A percentile compares a stretch with the other conserved stretches of the same genome.
These are phyloP conservation scores for Rhodofomes roseus DNA, from an alignment of 1,284 basidiomycete genomes.

Conservation along the genomic window DNA sequence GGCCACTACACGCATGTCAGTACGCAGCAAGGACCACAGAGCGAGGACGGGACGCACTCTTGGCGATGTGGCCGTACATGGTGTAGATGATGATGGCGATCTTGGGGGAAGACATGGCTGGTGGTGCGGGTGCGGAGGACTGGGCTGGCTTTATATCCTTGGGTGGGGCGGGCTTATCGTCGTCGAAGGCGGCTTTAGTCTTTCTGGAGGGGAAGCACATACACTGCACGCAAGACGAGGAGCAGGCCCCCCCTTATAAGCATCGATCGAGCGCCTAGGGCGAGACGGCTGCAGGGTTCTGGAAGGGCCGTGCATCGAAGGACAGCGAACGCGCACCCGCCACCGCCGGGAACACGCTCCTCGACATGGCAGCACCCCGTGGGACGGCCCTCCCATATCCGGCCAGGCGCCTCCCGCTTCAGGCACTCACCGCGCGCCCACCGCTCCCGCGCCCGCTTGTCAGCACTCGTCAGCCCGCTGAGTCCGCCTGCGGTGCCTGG, in stretches of 20 bases:
- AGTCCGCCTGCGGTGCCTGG: not conserved
- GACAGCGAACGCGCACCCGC: not conserved
- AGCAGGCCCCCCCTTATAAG: not conserved
- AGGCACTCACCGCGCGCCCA: not conserved
- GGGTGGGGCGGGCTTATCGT: conserved; percentile 19
- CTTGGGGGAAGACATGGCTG: conserved; percentile 42
- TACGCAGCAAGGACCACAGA: not conserved
- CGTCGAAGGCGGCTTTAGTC: conserved; percentile 33
- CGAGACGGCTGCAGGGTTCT: not conserved
- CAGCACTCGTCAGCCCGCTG: conserved; percentile 1
- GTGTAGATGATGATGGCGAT: conserved; percentile 83
- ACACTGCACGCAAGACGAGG: conserved; percentile 9
- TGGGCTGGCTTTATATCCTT: conserved; percentile 11
- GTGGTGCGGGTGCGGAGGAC: conserved; percentile 7
- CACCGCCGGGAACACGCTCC: not conserved
- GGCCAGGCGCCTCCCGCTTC: not conserved
- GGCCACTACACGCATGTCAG: conserved; percentile 50
- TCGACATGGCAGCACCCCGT: not conserved
- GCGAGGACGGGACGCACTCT: conserved; percentile 41
- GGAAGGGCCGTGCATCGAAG: not conserved
- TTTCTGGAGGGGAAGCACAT: conserved; percentile 43
- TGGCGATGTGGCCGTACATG: conserved; percentile 78
- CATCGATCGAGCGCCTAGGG: conserved; percentile 1
- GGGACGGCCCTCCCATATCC: not conserved
- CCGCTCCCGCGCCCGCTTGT: not conserved